Evolutionary conservation across 495 filamentous ascomycete species (phyloP).

Genomic region (Cudoniella acicularis): DNA sequence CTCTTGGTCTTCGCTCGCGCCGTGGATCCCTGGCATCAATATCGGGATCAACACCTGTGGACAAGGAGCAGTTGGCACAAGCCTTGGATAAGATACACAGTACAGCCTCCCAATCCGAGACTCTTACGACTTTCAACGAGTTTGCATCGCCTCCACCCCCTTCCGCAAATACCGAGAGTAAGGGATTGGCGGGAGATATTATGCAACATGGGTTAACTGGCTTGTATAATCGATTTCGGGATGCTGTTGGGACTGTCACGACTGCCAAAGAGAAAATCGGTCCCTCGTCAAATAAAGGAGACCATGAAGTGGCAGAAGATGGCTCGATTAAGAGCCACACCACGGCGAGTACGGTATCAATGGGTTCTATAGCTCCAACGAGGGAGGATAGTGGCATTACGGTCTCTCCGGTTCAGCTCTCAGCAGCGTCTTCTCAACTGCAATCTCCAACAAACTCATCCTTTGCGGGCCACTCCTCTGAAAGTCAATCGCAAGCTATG

Average conservation of each 20-base stretch:
- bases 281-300: conserved; percentile 17
- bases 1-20: conserved; percentile 42
- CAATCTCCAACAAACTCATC: conserved; percentile 27
- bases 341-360: conserved; percentile 15
- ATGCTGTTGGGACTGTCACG: conserved; percentile 72
- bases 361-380: conserved; percentile 12
- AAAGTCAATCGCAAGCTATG: conserved; percentile 20
- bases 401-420: conserved; percentile 23
- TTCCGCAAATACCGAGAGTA: conserved; percentile 56
- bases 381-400: conserved; percentile 24
- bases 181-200: conserved; percentile 64
- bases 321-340: conserved; percentile 16
- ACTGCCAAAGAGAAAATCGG: conserved; percentile 58
- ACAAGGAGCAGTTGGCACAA: conserved; percentile 64
- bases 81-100: conserved; percentile 82
- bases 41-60: conserved; percentile 52
- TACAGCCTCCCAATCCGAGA: conserved; percentile 71
- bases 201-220: conserved; percentile 81
- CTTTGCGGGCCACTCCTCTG: conserved; percentile 21
- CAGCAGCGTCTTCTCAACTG: conserved; percentile 26
- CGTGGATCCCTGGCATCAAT: conserved; percentile 63
- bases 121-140: conserved; percentile 85
- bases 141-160: conserved; percentile 60
- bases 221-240: conserved; percentile 76
- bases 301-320: conserved; percentile 20